These are phyloP conservation scores for Bassia scoparia DNA, from an alignment of 148 eudicot species.

Conservation along the genomic window DNA sequence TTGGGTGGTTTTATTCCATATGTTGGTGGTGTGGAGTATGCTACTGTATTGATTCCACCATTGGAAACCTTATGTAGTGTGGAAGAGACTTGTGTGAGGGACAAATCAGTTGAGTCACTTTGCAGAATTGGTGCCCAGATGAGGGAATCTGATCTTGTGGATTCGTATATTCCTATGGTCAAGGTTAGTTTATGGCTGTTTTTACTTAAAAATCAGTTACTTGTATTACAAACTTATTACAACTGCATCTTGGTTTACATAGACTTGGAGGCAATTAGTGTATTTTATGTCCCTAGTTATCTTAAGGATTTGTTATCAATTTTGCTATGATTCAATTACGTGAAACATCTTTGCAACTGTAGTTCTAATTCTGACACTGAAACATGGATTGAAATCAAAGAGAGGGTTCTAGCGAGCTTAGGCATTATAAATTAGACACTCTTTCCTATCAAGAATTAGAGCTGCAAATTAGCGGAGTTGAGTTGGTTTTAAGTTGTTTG, in stretches of 20 bases:
- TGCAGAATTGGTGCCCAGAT: constrained; percentile 54
- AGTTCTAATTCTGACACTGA: not conserved
- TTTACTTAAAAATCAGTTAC: not conserved
- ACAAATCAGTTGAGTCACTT: constrained; percentile 51
- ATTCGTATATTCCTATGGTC: constrained; percentile 44
- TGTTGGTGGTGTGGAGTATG: constrained; percentile 55
- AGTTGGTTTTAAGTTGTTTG: no score
- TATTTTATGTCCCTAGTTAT: not conserved
- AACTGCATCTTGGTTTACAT: not conserved
- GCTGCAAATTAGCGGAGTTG: no score
- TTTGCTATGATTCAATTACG: not conserved
- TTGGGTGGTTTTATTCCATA: constrained; percentile 52
- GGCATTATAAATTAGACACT: no score
- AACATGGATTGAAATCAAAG: no score
- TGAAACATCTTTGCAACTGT: not conserved
- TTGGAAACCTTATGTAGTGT: constrained; percentile 53
- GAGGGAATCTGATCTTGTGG: constrained; percentile 50
- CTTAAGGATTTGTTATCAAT: not conserved
- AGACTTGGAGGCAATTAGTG: not conserved
- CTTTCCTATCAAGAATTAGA: no score
- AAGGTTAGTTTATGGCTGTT: constrained; percentile 36
- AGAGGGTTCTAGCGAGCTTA: no score
- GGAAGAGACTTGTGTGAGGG: constrained; percentile 64
- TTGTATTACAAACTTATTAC: not conserved
- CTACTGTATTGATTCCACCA: constrained; percentile 49